A percentile compares a stretch with the other conserved stretches of the same genome.
These are phyloP conservation scores for Petunia secreta DNA, from an alignment of 257 asterid species.

Conservation along the genomic window DNA sequence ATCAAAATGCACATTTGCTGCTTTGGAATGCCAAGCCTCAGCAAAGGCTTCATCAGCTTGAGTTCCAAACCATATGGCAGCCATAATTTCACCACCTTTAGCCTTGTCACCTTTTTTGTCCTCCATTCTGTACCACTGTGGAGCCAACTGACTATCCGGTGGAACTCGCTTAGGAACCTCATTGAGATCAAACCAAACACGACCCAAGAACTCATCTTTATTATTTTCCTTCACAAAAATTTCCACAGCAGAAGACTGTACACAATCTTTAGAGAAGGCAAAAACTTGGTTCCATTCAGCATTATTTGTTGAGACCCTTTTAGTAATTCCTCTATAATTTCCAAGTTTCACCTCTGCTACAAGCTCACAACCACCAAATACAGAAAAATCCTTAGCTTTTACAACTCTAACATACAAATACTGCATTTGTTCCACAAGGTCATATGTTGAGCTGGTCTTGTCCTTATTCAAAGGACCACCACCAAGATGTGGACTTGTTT, in stretches of 20 bases:
- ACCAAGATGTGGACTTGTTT: slow-evolving; percentile 82
- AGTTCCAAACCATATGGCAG: slow-evolving; percentile 83
- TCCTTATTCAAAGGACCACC: slow-evolving; percentile 54
- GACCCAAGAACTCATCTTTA: slow-evolving; percentile 77
- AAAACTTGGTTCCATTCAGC: slow-evolving; percentile 83
- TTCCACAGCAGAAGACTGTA: slow-evolving; percentile 79
- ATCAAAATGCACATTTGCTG: slow-evolving; percentile 71
- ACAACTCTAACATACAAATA: slow-evolving; percentile 71
- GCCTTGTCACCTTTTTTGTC: slow-evolving; percentile 74
- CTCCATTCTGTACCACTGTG: slow-evolving; percentile 88
- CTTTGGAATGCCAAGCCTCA: slow-evolving; percentile 93
- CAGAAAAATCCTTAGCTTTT: slow-evolving; percentile 58
- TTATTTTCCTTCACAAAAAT: slow-evolving; percentile 62
- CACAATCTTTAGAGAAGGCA: slow-evolving; percentile 80
- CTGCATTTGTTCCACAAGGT: slow-evolving; percentile 89
- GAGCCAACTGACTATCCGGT: slow-evolving; percentile 83
- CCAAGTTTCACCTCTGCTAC: slow-evolving; percentile 87
- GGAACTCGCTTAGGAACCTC: slow-evolving; percentile 84
- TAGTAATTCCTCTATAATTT: slow-evolving; percentile 71
- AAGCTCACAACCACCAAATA: slow-evolving; percentile 60
- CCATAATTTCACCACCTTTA: slow-evolving; percentile 73
- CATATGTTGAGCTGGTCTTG: slow-evolving; percentile 74
- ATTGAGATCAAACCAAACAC: slow-evolving; percentile 79
- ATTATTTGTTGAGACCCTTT: slow-evolving; percentile 49
- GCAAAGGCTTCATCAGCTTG: slow-evolving; percentile 89